Evolutionary conservation across 2,329 filamentous ascomycete genomes (phyloP).

Genomic region (Neofusicoccum cordaticola): DNA sequence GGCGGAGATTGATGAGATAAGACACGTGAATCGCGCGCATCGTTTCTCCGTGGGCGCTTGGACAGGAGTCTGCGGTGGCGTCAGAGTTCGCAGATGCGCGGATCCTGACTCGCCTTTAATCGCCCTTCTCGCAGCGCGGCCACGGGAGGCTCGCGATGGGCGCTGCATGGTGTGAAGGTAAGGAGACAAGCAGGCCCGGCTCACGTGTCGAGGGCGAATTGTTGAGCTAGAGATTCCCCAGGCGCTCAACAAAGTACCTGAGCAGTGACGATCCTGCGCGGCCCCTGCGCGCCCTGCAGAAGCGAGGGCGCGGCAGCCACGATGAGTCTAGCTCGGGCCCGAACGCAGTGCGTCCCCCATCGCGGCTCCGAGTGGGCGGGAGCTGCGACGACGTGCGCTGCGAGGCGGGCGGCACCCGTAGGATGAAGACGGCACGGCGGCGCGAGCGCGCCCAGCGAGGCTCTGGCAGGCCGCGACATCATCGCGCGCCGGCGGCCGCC

Average conservation of each 20-base stretch:
- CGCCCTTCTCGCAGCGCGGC: not conserved
- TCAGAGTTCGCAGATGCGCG: not conserved
- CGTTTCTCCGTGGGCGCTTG: conserved; percentile 1
- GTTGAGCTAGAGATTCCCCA: conserved; percentile 8
- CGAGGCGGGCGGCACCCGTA: not conserved
- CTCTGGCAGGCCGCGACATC: not conserved
- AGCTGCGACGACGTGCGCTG: not conserved
- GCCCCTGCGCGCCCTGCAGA: conserved; percentile 8
- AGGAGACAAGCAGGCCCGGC: conserved; percentile 3
- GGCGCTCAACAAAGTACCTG: conserved; percentile 15
- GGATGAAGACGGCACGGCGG: no score
- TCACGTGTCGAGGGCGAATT: conserved; percentile 8
- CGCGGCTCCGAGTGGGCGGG: not conserved
- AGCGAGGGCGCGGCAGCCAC: not conserved
- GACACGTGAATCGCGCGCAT: not conserved
- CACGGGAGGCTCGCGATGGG: no score
- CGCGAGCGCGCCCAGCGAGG: not conserved
- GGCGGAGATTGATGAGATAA: conserved; percentile 14
- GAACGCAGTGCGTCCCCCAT: not conserved
- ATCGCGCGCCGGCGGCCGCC: not conserved
- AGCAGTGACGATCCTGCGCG: not conserved
- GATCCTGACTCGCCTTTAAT: not conserved
- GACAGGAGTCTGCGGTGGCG: not conserved
- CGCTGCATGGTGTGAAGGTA: conserved; percentile 15
- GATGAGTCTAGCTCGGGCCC: conserved; percentile 6